Conservation (phyloP, 139 green algal genomes). For the Zygnema circumcarinatum region DNA sequence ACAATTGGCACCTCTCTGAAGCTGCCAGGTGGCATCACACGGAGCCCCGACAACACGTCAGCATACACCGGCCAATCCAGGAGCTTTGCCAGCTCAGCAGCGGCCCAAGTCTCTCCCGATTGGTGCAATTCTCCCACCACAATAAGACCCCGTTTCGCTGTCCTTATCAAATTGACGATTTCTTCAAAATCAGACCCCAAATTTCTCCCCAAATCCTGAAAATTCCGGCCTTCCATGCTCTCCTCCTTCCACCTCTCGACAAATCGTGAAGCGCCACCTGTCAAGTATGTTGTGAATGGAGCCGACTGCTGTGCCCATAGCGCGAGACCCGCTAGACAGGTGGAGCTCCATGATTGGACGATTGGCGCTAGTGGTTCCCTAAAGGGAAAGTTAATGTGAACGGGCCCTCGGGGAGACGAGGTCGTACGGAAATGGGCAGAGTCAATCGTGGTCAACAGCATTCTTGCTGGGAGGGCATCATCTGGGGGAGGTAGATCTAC, state of each 20-base stretch:
- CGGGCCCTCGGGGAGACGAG: conserved; percentile 75
- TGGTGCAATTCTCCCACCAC: conserved; percentile 27
- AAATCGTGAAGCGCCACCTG: neutral
- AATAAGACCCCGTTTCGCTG: conserved; percentile 54
- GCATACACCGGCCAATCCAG: conserved; percentile 87
- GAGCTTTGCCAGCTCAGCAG: conserved; percentile 27
- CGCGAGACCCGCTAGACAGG: conserved; percentile 5
- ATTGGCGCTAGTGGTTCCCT: conserved; percentile 88
- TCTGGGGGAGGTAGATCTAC: conserved; percentile 79
- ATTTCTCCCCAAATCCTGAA: neutral
- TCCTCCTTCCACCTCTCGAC: neutral
- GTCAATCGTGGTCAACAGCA: conserved; percentile 75
- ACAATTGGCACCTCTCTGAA: conserved; percentile 17
- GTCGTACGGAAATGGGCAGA: conserved; percentile 66
- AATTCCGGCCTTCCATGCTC: neutral
- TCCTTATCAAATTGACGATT: conserved; percentile 10
- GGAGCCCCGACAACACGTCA: conserved; percentile 69
- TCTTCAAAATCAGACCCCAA: neutral
- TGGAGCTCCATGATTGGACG: conserved; percentile 44
- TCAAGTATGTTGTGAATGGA: neutral
- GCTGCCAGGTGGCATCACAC: conserved; percentile 46
- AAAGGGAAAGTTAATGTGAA: conserved; percentile 96
- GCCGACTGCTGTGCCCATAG: neutral
- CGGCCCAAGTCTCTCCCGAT: conserved; percentile 15
- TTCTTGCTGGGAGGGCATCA: conserved; percentile 65